Evolutionary conservation across 2,329 filamentous ascomycete species (phyloP).

Genomic region (Xylaria multiplex): DNA sequence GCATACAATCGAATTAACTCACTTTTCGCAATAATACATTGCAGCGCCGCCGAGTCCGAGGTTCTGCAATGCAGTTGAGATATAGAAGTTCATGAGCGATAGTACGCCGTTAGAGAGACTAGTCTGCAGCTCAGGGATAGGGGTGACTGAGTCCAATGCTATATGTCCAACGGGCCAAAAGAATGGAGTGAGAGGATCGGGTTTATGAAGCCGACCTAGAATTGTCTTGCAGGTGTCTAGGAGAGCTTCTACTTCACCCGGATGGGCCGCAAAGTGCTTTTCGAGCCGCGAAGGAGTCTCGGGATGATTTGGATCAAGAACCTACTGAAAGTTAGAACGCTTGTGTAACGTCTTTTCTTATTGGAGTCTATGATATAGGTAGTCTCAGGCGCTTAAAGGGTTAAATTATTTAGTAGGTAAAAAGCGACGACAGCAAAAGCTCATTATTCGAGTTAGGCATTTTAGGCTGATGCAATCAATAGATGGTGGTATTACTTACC

Average conservation of each 20-base stretch:
- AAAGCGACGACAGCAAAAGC: not conserved
- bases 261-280: constrained; percentile 40
- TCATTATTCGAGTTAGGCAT: not conserved
- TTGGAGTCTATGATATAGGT: not conserved
- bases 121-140: constrained; percentile 33
- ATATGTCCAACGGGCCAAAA: constrained; percentile 50
- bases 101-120: constrained; percentile 38
- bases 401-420: not conserved
- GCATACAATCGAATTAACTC: not conserved
- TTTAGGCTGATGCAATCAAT: not conserved
- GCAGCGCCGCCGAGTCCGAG: constrained; percentile 42
- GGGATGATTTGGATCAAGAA: constrained; percentile 37
- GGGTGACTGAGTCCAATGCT: constrained; percentile 42
- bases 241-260: constrained; percentile 33
- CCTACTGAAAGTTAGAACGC: constrained; percentile 26
- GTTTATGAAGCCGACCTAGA: constrained; percentile 36
- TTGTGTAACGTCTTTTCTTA: not conserved
- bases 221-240: constrained; percentile 37
- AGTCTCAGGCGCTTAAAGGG: not conserved
- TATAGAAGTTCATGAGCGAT: constrained; percentile 43
- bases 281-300: constrained; percentile 37
- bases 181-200: constrained; percentile 12
- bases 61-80: constrained; percentile 41
- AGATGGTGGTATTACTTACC: constrained; percentile 27
- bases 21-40: constrained; percentile 40